Evolutionary conservation across 2,329 filamentous ascomycete genomes (phyloP).

Genomic region (Teratosphaeria gauchensis): DNA sequence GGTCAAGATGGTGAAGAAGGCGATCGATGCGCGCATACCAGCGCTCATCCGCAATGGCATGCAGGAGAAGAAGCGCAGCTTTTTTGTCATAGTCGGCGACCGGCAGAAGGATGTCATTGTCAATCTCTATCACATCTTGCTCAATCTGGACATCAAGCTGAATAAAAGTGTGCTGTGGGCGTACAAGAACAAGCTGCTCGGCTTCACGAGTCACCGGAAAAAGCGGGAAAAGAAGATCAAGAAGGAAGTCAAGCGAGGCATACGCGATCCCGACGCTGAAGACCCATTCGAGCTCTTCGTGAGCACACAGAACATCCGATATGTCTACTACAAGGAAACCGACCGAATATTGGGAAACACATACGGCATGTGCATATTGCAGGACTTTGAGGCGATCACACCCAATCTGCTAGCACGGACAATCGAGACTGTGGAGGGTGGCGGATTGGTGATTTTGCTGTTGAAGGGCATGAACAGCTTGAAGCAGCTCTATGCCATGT

Average conservation of each 20-base stretch:
- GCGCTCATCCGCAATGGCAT: constrained; percentile 85
- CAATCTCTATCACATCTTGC: constrained; percentile 86
- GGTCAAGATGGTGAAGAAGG: constrained; percentile 48
- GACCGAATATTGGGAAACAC: constrained; percentile 98
- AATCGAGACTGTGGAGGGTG: constrained; percentile 95
- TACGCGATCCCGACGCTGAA: constrained; percentile 81
- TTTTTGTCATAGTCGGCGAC: constrained; percentile 95
- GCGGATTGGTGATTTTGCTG: constrained; percentile 79
- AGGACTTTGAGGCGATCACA: constrained; percentile 95
- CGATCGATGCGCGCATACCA: constrained; percentile 71
- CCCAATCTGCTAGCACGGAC: constrained; percentile 93
- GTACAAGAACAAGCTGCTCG: constrained; percentile 94
- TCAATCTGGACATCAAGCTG: constrained; percentile 79
- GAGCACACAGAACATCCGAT: constrained; percentile 91
- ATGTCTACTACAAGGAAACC: constrained; percentile 99
- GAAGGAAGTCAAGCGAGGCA: constrained; percentile 92
- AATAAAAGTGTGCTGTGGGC: constrained; percentile 97
- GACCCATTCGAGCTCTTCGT: constrained; percentile 97
- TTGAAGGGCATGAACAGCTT: constrained; percentile 94
- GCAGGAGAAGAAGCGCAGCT: constrained; percentile 93
- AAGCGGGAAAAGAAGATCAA: constrained; percentile 98
- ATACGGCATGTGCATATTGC: constrained; percentile 95
- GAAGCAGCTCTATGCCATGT: constrained; percentile 92
- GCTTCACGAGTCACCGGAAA: constrained; percentile 91
- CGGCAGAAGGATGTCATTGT: constrained; percentile 94